Conservation (phyloP, 2,329 filamentous ascomycete genomes). For the Bisporella sp. region DNA sequence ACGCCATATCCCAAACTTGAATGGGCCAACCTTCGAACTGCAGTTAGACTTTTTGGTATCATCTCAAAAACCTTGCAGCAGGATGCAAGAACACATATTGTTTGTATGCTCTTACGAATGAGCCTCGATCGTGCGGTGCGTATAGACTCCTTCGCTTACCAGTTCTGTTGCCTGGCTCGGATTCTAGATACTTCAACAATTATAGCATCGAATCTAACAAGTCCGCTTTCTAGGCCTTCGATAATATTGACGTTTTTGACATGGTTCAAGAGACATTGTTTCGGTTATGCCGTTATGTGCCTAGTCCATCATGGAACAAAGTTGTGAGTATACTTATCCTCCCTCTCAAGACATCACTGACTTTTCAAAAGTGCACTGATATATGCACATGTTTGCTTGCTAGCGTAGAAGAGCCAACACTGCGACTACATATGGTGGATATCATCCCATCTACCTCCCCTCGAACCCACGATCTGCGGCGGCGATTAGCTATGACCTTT, state of each 20-base stretch:
- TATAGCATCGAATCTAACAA: background rate
- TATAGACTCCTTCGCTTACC: background rate
- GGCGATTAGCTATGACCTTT: slow-evolving; percentile 58
- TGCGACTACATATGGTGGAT: slow-evolving; percentile 52
- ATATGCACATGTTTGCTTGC: slow-evolving; percentile 40
- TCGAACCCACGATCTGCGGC: slow-evolving; percentile 52
- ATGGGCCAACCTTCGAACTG: slow-evolving; percentile 20
- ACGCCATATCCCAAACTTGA: slow-evolving; percentile 17
- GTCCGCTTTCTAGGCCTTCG: slow-evolving; percentile 18
- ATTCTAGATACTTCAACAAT: background rate
- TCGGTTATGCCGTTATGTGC: slow-evolving; percentile 37
- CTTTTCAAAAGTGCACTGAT: slow-evolving; percentile 37
- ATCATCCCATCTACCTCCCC: slow-evolving; percentile 48
- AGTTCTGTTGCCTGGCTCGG: background rate
- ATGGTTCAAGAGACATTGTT: slow-evolving; percentile 37
- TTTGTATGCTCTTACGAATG: slow-evolving; percentile 45
- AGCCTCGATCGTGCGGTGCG: slow-evolving; percentile 45
- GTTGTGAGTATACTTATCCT: slow-evolving; percentile 27
- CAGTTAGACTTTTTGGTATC: slow-evolving; percentile 16
- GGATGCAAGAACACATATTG: slow-evolving; percentile 27
- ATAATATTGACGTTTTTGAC: slow-evolving; percentile 34
- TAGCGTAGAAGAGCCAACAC: slow-evolving; percentile 38
- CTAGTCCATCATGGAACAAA: slow-evolving; percentile 28
- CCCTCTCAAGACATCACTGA: slow-evolving; percentile 5
- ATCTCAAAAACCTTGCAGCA: slow-evolving; percentile 22